A percentile compares a stretch with the other conserved stretches of the same genome.
phyloP scores from a whole-genome alignment of 768 basidiomycete genomes.

The Pisolithus orientalis region DNA sequence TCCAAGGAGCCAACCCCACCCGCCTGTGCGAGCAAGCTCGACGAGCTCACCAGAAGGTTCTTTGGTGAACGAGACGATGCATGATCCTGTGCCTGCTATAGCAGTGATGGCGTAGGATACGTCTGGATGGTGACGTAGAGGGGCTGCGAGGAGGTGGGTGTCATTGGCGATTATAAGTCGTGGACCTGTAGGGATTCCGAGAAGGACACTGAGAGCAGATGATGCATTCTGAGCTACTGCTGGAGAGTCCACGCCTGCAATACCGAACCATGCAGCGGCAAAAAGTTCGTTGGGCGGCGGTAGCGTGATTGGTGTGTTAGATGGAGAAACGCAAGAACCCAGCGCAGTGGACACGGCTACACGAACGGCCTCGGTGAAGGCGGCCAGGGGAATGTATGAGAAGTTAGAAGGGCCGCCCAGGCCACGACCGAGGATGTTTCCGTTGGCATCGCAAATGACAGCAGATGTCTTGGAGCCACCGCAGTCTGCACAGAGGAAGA shows the following conservation, averaged over 20 bases:
- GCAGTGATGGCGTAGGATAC: constrained; percentile 60
- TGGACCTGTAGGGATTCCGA: constrained; percentile 51
- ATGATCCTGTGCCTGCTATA: constrained; percentile 80
- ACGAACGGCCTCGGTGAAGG: constrained; percentile 49
- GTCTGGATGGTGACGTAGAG: constrained; percentile 56
- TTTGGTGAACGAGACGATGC: constrained; percentile 58
- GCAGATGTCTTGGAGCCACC: constrained; percentile 87
- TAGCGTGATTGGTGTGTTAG: constrained; percentile 30
- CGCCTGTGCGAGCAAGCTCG: constrained; percentile 67
- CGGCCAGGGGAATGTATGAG: constrained; percentile 63
- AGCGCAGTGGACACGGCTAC: constrained; percentile 52
- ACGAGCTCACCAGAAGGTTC: constrained; percentile 34
- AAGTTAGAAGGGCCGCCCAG: constrained; percentile 80
- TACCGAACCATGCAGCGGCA: constrained; percentile 74
- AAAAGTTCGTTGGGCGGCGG: constrained; percentile 40
- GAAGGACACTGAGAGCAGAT: constrained; percentile 45
- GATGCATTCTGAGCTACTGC: constrained; percentile 53
- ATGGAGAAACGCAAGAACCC: constrained; percentile 34
- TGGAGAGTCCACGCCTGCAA: constrained; percentile 76
- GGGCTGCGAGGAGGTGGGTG: constrained; percentile 77
- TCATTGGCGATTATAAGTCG: constrained; percentile 70
- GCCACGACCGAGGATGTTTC: constrained; percentile 61
- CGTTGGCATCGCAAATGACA: constrained; percentile 53
- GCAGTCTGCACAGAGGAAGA: constrained; percentile 81
- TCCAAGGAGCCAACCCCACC: constrained; percentile 82